Conservation (phyloP, 2,329 filamentous ascomycete genomes). For the Colletotrichum higginsianum region DNA sequence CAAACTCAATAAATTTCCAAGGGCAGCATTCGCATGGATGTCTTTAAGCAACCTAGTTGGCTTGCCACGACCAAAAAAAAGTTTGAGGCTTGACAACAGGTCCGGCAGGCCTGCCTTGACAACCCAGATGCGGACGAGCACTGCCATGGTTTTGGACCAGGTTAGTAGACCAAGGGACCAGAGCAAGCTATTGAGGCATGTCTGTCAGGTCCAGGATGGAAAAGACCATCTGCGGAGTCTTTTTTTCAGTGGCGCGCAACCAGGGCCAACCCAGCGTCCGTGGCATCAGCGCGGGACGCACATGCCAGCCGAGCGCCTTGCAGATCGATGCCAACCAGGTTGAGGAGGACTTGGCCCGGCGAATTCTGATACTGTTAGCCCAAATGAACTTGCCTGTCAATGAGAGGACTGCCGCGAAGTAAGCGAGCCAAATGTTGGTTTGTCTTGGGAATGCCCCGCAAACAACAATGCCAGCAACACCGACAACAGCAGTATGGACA, state of each 20-base stretch:
- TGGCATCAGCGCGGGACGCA: conserved; percentile 27
- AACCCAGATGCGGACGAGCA: conserved; percentile 17
- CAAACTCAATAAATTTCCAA: background rate
- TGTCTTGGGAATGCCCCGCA: background rate
- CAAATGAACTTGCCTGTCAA: background rate
- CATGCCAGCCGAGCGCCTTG: conserved; percentile 27
- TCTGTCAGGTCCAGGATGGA: conserved; percentile 28
- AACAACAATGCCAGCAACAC: no score
- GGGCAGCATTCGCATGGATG: background rate
- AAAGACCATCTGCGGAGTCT: conserved; percentile 29
- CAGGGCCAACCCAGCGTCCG: conserved; percentile 27
- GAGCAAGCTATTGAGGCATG: conserved; percentile 13
- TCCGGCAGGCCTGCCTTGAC: background rate
- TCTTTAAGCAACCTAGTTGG: background rate
- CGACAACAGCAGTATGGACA: no score
- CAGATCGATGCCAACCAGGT: conserved; percentile 17
- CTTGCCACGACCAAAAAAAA: background rate
- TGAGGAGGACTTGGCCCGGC: background rate
- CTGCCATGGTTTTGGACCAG: conserved; percentile 16
- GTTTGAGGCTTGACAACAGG: background rate
- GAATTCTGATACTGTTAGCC: background rate
- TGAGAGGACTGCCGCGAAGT: background rate
- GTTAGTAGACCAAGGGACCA: conserved; percentile 35
- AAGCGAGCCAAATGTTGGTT: background rate
- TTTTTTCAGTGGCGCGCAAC: conserved; percentile 13